Evolutionary conservation across 2,329 filamentous ascomycete species (phyloP).

Genomic region (Colletotrichum incanum): DNA sequence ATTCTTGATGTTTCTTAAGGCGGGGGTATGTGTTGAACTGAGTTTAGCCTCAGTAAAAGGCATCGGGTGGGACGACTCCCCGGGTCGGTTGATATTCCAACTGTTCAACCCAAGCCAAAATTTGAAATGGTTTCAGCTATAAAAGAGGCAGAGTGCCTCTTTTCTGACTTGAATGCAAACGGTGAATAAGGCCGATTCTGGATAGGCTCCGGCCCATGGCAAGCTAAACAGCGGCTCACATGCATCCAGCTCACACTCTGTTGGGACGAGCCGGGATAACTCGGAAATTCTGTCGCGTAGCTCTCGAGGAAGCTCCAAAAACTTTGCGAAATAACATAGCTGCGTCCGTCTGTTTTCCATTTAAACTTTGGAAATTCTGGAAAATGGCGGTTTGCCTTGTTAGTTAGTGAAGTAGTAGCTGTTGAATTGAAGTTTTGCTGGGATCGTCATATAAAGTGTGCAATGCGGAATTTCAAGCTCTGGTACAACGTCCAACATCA

Average conservation of each 20-base stretch:
- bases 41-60: neutral
- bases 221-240: neutral
- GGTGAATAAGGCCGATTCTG: neutral
- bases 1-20: neutral
- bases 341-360: neutral
- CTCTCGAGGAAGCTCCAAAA: neutral
- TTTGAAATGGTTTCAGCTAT: neutral
- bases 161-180: neutral
- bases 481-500: neutral
- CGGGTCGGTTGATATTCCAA: neutral
- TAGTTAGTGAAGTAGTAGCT: neutral
- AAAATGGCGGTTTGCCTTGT: accelerated
- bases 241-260: neutral
- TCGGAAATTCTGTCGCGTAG: neutral
- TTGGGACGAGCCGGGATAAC: neutral
- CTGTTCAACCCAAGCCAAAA: neutral
- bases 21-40: neutral
- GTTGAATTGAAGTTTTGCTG: neutral
- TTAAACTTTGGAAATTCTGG: neutral
- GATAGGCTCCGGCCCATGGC: neutral
- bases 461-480: neutral
- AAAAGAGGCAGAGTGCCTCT: neutral
- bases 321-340: neutral
- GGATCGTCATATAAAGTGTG: too few relatives aligned
- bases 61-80: neutral